These are phyloP conservation scores for Rosa rugosa DNA, from an alignment of 306 rosid genomes.

Conservation along the genomic window DNA sequence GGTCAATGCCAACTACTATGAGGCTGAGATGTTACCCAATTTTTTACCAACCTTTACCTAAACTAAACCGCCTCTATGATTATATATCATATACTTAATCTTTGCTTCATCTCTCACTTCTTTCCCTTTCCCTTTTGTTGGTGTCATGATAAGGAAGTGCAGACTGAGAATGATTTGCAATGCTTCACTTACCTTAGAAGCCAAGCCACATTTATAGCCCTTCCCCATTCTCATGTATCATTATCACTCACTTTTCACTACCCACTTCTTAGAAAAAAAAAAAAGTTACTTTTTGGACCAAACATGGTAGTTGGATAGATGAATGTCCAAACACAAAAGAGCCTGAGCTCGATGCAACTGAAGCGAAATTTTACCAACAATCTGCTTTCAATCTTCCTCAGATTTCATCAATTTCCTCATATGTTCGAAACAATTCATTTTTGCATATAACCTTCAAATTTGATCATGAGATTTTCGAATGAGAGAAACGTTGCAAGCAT, in stretches of 20 bases:
- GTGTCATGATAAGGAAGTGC: slow-evolving; percentile 16
- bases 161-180: slow-evolving; percentile 20
- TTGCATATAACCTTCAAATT: background rate
- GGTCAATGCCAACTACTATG: slow-evolving; percentile 38
- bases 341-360: background rate
- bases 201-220: slow-evolving; percentile 45
- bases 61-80: slow-evolving; percentile 32
- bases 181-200: slow-evolving; percentile 59
- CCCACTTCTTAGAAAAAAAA: slow-evolving; percentile 3
- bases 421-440: background rate
- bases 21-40: slow-evolving; percentile 49
- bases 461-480: background rate
- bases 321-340: background rate
- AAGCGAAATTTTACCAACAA: background rate
- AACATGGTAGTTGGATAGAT: background rate
- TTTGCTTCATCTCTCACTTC: background rate
- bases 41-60: slow-evolving; percentile 37
- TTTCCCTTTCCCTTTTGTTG: background rate
- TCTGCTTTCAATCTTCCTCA: background rate
- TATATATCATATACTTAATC: background rate
- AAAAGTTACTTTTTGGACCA: background rate
- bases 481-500: background rate
- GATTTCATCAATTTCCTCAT: background rate
- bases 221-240: slow-evolving; percentile 21
- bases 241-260: slow-evolving; percentile 25